phyloP scores from a whole-genome alignment of 805 yeast species.

The Ogataea polymorpha region DNA sequence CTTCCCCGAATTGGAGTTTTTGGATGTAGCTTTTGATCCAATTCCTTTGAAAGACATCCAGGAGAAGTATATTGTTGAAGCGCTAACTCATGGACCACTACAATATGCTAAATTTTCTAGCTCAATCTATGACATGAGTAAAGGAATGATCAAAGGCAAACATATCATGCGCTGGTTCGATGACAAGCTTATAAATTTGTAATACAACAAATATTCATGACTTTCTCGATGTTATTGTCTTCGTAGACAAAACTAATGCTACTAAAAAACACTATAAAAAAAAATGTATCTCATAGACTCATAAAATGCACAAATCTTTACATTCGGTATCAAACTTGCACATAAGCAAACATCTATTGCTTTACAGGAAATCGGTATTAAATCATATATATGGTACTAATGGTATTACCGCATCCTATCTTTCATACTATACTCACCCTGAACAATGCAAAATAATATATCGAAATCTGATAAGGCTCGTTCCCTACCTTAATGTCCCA shows the following conservation, averaged over 20 bases:
- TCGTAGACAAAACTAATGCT: neutral
- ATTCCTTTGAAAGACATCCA: no score
- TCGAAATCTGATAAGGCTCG: constrained; percentile 21
- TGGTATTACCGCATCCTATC: constrained; percentile 17
- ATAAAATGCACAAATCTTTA: constrained; percentile 1
- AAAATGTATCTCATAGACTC: neutral
- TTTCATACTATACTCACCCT: constrained; percentile 9
- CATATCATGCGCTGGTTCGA: constrained; percentile 28
- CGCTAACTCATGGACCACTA: neutral
- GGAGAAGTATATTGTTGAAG: constrained; percentile 2
- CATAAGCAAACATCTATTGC: neutral
- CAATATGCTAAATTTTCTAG: constrained; percentile 21
- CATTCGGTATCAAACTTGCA: constrained; percentile 2
- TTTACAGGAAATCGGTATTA: constrained; percentile 14
- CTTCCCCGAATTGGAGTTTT: neutral
- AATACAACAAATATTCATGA: no score
- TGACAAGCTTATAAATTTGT: constrained; percentile 9
- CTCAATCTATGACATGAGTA: constrained; percentile 18
- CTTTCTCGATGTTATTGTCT: no score
- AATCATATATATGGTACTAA: constrained; percentile 21
- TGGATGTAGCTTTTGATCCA: constrained; percentile 5
- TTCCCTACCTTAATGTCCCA: constrained; percentile 11
- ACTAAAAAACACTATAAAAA: neutral
- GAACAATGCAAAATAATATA: constrained; percentile 16
- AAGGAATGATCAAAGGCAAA: constrained; percentile 17